These are phyloP conservation scores for Lentinula sp. DNA, from an alignment of 768 basidiomycete species.

Conservation along the genomic window DNA sequence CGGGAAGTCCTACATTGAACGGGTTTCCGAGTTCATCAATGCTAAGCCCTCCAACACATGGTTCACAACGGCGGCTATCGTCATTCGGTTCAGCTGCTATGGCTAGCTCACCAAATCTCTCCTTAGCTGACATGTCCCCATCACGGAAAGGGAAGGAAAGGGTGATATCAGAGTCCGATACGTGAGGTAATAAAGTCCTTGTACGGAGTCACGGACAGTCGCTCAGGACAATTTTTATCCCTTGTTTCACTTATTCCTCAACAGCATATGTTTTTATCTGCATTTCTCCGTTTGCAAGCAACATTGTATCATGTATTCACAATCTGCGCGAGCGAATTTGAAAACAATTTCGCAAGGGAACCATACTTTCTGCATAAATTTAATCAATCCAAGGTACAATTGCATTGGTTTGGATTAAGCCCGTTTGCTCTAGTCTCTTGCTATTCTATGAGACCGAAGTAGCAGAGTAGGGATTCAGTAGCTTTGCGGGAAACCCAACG, in stretches of 20 bases:
- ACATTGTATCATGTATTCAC: neutral
- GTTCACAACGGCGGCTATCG: slow-evolving; percentile 25
- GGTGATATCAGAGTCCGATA: slow-evolving; percentile 10
- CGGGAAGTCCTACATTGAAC: slow-evolving; percentile 25
- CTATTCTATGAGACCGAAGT: neutral
- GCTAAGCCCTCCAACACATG: slow-evolving; percentile 20
- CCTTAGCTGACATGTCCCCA: slow-evolving; percentile 24
- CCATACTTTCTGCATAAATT: neutral
- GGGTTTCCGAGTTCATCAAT: slow-evolving; percentile 16
- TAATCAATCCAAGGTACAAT: neutral
- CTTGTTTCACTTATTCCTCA: neutral
- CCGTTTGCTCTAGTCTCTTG: neutral
- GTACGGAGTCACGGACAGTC: neutral
- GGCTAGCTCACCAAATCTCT: slow-evolving; percentile 34
- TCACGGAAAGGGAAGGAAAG: slow-evolving; percentile 43
- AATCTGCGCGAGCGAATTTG: neutral
- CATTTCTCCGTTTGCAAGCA: neutral
- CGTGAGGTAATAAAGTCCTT: neutral
- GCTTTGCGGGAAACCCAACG: neutral
- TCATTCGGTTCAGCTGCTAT: slow-evolving; percentile 30
- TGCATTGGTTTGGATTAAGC: no score
- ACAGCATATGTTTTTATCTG: neutral
- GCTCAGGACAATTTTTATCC: neutral
- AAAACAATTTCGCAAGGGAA: neutral
- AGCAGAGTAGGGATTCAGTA: neutral